phyloP scores from a whole-genome alignment of 2,329 filamentous ascomycete species.

The Curvularia spicifera region DNA sequence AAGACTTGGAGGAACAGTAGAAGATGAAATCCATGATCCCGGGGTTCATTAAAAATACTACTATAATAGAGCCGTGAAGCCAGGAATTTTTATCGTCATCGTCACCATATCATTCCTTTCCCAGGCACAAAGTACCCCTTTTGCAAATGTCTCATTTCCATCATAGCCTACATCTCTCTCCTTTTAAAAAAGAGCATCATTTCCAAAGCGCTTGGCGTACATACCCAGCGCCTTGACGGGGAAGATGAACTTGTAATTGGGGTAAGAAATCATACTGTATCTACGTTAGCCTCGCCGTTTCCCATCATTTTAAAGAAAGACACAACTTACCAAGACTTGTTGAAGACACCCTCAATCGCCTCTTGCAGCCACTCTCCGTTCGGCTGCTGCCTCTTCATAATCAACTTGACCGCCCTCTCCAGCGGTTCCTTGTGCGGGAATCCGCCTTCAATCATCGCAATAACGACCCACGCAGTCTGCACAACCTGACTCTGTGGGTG shows the following conservation, averaged over 20 bases:
- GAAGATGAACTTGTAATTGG: slow-evolving; percentile 98
- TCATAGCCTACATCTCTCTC: not conserved
- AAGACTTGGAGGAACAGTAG: not conserved
- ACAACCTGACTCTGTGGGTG: slow-evolving; percentile 87
- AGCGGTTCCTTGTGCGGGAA: slow-evolving; percentile 79
- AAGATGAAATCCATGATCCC: not conserved
- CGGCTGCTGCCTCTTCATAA: slow-evolving; percentile 82
- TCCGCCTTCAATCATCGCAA: slow-evolving; percentile 80
- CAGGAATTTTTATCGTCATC: not conserved
- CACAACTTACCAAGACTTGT: slow-evolving; percentile 80
- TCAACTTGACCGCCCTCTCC: slow-evolving; percentile 74
- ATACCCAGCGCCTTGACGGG: slow-evolving; percentile 92
- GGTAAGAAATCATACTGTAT: slow-evolving; percentile 91
- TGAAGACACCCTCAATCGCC: slow-evolving; percentile 96
- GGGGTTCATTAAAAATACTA: not conserved
- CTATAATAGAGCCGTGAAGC: not conserved
- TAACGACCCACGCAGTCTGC: slow-evolving; percentile 89
- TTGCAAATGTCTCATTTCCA: not conserved
- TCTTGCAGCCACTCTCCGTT: slow-evolving; percentile 97
- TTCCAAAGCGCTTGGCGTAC: slow-evolving; percentile 64
- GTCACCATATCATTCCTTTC: not conserved
- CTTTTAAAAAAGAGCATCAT: slow-evolving; percentile 32
- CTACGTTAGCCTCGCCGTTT: slow-evolving; percentile 15
- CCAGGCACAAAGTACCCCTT: not conserved
- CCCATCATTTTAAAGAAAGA: not conserved